Base-by-base conservation (phyloP, 164 flowering plant species). In the Stephania yunnanensis region DNA sequence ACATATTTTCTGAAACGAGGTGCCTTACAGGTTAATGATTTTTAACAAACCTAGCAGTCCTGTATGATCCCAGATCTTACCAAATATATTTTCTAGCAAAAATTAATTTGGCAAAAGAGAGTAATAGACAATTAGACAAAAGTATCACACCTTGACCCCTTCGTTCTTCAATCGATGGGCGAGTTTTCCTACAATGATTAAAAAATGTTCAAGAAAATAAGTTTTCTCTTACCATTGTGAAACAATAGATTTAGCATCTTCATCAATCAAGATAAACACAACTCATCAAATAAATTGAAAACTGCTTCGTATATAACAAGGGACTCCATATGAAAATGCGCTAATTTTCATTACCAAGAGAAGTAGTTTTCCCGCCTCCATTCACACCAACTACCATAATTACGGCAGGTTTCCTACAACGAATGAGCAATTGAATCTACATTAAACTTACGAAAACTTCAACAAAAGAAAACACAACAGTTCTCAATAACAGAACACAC, bases 311-410 rank as follows among this genome's bases (percentile, higher is more conserved):
- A 58, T 58, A 58, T n/a, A 58, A n/a, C 5, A 15, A 15, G 6
- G 13, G 17, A 55, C 63, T 12, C 19, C 19, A 4, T 36, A 36
- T 36, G 4, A 36, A 36, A 36, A 36, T 36, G 42, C 4, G 42
- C 42, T 36, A 36, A 46, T 55, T 2, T 46, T 12, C 53, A 85
- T 86, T 84, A 92, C 99, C 98, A 72, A 95, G 92, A 76, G 99
- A 95, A 52, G 98, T 95, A 5, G 99, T 95, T 86, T 95, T 95
- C 63, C 99, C 99, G 65, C 99, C 99, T 79, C 99, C 99, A 88
- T 95, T 95, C 19, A 95, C 99, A 73, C 99, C 98, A 77, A 93
- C 98, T 75, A 95, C 84, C 89, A 95, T 91, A 64, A 95, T 79
- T 15, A 95, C 99, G 74, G 97, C 93, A 0, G 98, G 98, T 79